Evolutionary conservation across 192 early-diverging fungal genomes (phyloP), one percentile per base, ranked within the genome.

Genomic region (Rhizophagus sp.): DNA sequence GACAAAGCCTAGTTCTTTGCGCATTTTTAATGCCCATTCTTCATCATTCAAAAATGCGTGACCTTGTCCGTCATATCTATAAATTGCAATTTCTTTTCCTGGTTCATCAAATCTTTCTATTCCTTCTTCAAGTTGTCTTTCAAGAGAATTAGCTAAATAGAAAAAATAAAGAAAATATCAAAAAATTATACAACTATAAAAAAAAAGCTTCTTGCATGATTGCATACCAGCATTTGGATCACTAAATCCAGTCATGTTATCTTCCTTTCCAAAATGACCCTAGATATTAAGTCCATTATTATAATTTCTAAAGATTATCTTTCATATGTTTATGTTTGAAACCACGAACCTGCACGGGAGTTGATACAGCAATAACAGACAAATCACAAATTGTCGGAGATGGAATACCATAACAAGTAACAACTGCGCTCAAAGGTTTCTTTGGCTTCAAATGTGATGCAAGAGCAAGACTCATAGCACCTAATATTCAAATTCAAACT

Each of bases 41-140:
- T 85, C 84, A 39, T 85, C 80, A 47, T 85, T 85, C 73, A 85
- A 80, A 50, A 85, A 85, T 22, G 82, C 84, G 27, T 85, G 84
- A 4, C 83, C 84, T 67, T 84, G 79, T 30, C 73, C 72, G 72
- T 83, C 83, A 76, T 85, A 85, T 33, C 77, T 62, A 44, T 75
- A 81, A 24, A 85, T 79, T 22, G 39, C 12, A 17, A 69, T 69
- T 41, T 83, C 75, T 39, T 71, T n/a, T 33, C 36, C 36, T 17
- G 15, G 0, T 4, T 10, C 69, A 71, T 71, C 41, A 3, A 15
- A 30, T 52, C 17, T 50, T 79, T 62, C 80, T 49, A 78, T 62
- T 19, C 33, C 79, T 61, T 76, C 68, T 22, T 52, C 24, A 17
- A 85, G 50, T 15, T 76, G 50, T 5, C 25, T 52, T 50, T 81